Base-by-base conservation (phyloP, 2,329 filamentous ascomycete species). In the Rosellinia necatrix region DNA sequence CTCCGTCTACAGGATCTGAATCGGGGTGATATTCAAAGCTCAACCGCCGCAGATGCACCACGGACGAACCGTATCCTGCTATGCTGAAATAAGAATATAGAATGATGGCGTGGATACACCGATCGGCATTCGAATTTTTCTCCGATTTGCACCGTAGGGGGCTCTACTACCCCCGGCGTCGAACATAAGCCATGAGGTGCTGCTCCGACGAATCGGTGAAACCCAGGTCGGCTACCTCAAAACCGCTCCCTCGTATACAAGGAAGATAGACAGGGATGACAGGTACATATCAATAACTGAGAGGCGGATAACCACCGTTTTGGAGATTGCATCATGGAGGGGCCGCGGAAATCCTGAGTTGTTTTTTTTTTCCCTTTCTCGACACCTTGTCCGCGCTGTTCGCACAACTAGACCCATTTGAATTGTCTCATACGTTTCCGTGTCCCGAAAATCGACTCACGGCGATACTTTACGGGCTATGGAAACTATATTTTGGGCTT, bases 121-220 rank as follows among this genome's bases (percentile, higher is more conserved):
- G 58, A 19, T 60, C 49, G 4, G 58, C 58, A 27, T 60, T 48
- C 19, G 54, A 58, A 1, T 58, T 58, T 44, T 13, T 60, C 5
- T 49, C 30, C 4, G 21, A 27, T 34, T 22, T 9, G 2, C 8
- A 41, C 27, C 6, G 2, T 9, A 41, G 21, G 21, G 10, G 9
- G 25, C 3, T 13, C 17, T 10, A 6, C 12, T 37, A 4, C 7
- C 47, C 1, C n/a, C n/a, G n/a, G 12, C 43, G 34, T 17, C 9
- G 2, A 30, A 15, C 22, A 7, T 13, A 21, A 24, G 17, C 32
- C 2, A n/a, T 17, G 37, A 53, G 10, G 37, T 10, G 4, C 32
- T 53, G 3, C 13, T 52, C 3, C 19, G 12, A 40, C 25, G 17
- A 12, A 41, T 56, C 8, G 17, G 52, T 8, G 19, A 52, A 3